Evolutionary conservation across 83 land plant genomes (phyloP).

Genomic region (Diphasiastrum complanatum): DNA sequence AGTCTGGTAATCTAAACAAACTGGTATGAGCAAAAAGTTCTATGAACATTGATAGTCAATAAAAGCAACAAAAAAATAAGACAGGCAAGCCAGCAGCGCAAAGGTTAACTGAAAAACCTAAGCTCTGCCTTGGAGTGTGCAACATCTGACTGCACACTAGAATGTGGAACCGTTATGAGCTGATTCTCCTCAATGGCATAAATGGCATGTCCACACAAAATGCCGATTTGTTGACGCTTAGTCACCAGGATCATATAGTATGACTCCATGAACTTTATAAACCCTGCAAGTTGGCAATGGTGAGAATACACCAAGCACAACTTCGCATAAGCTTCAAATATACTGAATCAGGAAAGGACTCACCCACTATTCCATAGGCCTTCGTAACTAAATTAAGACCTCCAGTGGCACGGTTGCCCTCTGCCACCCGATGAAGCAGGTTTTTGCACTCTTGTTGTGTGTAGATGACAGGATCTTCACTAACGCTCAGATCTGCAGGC

Average conservation of each 20-base stretch:
- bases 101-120: conserved; percentile 44
- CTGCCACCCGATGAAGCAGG: conserved; percentile 55
- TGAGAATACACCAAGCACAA: conserved; percentile 4
- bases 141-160: conserved; percentile 72
- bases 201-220: conserved; percentile 87
- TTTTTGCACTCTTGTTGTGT: conserved; percentile 54
- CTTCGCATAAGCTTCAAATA: background rate
- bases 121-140: conserved; percentile 86
- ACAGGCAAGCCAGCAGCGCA: background rate
- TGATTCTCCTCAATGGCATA: conserved; percentile 89
- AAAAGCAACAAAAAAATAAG: background rate
- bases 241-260: conserved; percentile 88
- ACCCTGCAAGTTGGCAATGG: conserved; percentile 43
- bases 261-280: conserved; percentile 91
- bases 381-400: conserved; percentile 56
- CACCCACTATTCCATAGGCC: conserved; percentile 73
- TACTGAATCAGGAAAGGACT: background rate
- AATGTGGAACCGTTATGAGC: conserved; percentile 77
- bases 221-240: conserved; percentile 85
- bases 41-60: background rate
- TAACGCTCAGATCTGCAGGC: conserved; percentile 59
- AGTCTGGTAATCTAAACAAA: background rate
- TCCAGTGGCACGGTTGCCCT: conserved; percentile 76
- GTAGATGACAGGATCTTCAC: conserved; percentile 80
- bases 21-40: background rate